Percentiles rank a stretch among this genome's conserved stretches.
phyloP scores from a whole-genome alignment of 2,329 filamentous ascomycete species.

The Coccinonectria pachysandricola region DNA sequence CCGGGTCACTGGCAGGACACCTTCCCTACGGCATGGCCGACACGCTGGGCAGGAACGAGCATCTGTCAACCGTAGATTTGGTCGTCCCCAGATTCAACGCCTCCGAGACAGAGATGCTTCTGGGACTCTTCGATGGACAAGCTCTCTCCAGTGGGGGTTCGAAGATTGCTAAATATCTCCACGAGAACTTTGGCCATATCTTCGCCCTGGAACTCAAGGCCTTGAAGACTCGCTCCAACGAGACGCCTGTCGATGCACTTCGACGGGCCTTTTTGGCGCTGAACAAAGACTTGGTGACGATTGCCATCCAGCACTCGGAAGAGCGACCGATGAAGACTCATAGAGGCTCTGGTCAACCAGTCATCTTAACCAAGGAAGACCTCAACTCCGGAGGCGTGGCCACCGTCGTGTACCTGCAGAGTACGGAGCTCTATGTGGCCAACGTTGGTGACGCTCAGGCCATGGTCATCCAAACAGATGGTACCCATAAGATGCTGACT shows the following conservation, averaged over 20 bases:
- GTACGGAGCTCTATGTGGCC: conserved; percentile 83
- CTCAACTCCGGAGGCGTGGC: conserved; percentile 83
- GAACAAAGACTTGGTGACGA: conserved; percentile 88
- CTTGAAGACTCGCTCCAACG: conserved; percentile 54
- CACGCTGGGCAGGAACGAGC: conserved; percentile 83
- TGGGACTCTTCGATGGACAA: conserved; percentile 95
- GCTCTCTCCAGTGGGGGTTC: conserved; percentile 81
- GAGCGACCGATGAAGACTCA: conserved; percentile 58
- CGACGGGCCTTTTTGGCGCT: conserved; percentile 76
- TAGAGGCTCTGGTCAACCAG: conserved; percentile 60
- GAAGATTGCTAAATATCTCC: conserved; percentile 90
- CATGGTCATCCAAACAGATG: conserved; percentile 87
- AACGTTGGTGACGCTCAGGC: conserved; percentile 95
- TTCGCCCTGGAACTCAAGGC: conserved; percentile 74
- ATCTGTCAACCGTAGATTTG: conserved; percentile 90
- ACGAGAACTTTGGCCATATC: conserved; percentile 86
- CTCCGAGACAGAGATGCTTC: conserved; percentile 76
- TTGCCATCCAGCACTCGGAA: conserved; percentile 70
- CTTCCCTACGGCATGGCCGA: conserved; percentile 97
- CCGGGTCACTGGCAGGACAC: conserved; percentile 82
- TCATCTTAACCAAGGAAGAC: conserved; percentile 80
- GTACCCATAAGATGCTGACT: conserved; percentile 72
- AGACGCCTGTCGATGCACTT: conserved; percentile 74
- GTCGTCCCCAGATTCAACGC: conserved; percentile 88
- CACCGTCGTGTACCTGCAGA: conserved; percentile 80